Conservation (phyloP, 2,329 filamentous ascomycete genomes). For the Boeremia exigua region DNA sequence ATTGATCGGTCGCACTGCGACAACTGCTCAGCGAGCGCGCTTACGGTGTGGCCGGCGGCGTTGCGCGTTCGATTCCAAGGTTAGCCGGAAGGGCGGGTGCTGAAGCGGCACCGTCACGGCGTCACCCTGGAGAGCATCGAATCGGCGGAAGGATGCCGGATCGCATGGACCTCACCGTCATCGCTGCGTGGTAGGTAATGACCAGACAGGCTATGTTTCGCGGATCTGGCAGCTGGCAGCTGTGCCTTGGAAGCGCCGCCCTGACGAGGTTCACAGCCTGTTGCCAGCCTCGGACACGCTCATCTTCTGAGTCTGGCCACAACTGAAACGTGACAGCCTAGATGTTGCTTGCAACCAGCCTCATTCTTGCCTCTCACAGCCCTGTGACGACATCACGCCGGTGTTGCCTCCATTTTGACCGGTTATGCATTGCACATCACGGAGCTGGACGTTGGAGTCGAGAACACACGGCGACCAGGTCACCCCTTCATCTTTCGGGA, state of each 20-base stretch:
- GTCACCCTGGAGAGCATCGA: constrained; percentile 31
- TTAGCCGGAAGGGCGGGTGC: constrained; percentile 44
- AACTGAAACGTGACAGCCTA: constrained; percentile 7
- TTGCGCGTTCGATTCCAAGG: constrained; percentile 28
- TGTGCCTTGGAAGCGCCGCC: constrained; percentile 16
- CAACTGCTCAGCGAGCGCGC: constrained; percentile 21
- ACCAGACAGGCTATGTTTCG: constrained; percentile 27
- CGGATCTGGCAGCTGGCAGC: constrained; percentile 20
- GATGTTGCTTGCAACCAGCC: constrained; percentile 10
- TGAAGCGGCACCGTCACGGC: constrained; percentile 40
- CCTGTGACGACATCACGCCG: constrained; percentile 19
- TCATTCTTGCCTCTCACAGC: constrained; percentile 10
- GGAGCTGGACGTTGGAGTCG: constrained; percentile 13
- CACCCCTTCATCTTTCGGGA: constrained; percentile 14
- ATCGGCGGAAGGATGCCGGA: constrained; percentile 35
- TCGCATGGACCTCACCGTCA: constrained; percentile 33
- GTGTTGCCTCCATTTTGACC: constrained; percentile 10
- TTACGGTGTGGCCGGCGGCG: constrained; percentile 28
- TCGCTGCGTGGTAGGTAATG: constrained; percentile 35
- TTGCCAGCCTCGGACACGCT: constrained; percentile 1
- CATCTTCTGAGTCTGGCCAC: constrained; percentile 11
- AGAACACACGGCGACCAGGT: constrained; percentile 17
- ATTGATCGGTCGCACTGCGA: constrained; percentile 23
- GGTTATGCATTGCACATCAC: constrained; percentile 19
- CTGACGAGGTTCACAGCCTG: constrained; percentile 7